These are phyloP conservation scores for Lycium ferocissimum DNA, from an alignment of 257 asterid species.

Conservation along the genomic window DNA sequence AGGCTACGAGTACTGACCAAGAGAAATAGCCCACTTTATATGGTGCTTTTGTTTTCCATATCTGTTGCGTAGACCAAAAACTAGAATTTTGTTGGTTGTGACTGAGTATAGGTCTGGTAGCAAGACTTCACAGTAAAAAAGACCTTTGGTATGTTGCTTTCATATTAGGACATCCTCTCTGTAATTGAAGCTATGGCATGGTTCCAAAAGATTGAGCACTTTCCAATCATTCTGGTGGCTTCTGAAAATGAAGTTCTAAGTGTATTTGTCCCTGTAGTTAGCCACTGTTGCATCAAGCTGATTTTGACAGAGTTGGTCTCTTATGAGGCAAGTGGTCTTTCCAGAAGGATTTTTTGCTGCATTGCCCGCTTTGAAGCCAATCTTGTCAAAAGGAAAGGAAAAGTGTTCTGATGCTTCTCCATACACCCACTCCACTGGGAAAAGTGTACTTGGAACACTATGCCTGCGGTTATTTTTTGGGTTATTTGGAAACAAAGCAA, in stretches of 20 bases:
- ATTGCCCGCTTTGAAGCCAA: not conserved
- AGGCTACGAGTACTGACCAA: not conserved
- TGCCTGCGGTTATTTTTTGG: not conserved
- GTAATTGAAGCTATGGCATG: not conserved
- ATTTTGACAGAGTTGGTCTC: not conserved
- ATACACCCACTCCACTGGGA: not conserved
- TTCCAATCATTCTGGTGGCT: not conserved
- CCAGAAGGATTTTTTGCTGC: not conserved
- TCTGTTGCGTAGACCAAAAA: not conserved
- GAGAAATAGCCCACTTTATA: not conserved
- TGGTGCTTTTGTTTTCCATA: conserved; percentile 6
- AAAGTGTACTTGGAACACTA: not conserved
- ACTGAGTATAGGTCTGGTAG: conserved; percentile 1
- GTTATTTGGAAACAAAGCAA: not conserved
- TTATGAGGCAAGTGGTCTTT: not conserved
- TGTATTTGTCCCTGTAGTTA: not conserved
- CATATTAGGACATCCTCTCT: not conserved
- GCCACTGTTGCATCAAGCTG: not conserved
- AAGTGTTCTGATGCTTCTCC: not conserved
- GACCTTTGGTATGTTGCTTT: not conserved
- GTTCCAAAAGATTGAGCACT: conserved; percentile 16
- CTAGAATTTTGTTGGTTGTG: not conserved
- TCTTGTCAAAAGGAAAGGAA: not conserved
- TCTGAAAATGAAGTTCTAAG: not conserved
- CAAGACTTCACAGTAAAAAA: not conserved